Evolutionary conservation across 2,329 filamentous ascomycete genomes (phyloP), one percentile per base, ranked within the genome.

Genomic region (Geoglossum cookeanum): DNA sequence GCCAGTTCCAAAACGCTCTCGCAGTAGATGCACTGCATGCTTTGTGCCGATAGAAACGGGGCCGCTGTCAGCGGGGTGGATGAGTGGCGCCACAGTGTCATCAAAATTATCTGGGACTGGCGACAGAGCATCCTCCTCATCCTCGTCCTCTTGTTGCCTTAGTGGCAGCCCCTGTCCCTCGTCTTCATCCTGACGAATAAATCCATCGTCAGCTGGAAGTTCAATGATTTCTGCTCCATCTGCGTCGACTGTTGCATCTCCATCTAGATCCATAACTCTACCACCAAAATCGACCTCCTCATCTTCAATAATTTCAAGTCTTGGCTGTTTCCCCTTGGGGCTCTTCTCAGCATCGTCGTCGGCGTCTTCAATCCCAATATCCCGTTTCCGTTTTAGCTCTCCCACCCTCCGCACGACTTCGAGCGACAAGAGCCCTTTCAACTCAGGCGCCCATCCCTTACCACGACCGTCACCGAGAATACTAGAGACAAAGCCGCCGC

Each of bases 1-100:
- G 35, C 87, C 81, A 17, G 79, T 69, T 29, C 90, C 88, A 62
- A 98, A 94, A 30, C 86, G 78, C 59, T 96, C 89, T 57, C 92
- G 85, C 7, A 98, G 80, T 56, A 97, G 80, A 69, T 98, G 91
- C 22, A 98, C 94, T 37, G 92, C 92, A 65, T 95, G 90, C 70
- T 94, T 92, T 9, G 92, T 98, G 59, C 88, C 90, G 17, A 94
- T 71, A 0, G 90, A 95, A 7, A 97, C 84, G 0, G 88, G 86
- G 0, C 89, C 89, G 61, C 81, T 87, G 61, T 96, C 89, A 33
- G 82, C 81, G 9, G 89, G 87, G 65, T 92, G 86, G 3, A 90
- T 79, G 3, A 87, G 71, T 9, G 87, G 84, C 29, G 79, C 79
- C 42, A 81, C 83, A 0, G 87, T 91, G 48, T 89, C 86, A 63